Conservation (phyloP, 495 filamentous ascomycete species). For the Physcia stellaris region DNA sequence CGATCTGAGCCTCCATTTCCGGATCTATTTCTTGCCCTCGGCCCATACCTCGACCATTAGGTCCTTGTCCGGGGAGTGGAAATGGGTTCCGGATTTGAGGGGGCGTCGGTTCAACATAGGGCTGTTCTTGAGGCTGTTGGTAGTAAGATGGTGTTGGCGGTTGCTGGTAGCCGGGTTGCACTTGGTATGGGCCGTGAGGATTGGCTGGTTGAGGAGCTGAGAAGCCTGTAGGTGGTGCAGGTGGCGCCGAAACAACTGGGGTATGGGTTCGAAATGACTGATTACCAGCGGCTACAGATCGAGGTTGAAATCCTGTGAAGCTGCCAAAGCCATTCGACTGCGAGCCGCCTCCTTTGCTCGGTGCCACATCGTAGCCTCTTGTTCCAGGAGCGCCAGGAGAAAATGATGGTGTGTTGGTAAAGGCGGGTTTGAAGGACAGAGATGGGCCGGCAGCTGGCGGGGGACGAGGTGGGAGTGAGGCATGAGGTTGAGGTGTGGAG, state of each 20-base stretch:
- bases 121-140: conserved; percentile 32
- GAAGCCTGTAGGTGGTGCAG: conserved; percentile 28
- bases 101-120: conserved; percentile 40
- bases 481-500: conserved; percentile 34
- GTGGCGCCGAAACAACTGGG: conserved; percentile 29
- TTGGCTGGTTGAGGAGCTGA: conserved; percentile 26
- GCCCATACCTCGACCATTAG: conserved; percentile 20
- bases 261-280: conserved; percentile 29
- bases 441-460: conserved; percentile 48
- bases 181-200: conserved; percentile 28
- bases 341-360: conserved; percentile 19
- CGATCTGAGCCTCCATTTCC: conserved; percentile 84
- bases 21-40: conserved; percentile 50
- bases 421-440: conserved; percentile 46
- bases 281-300: conserved; percentile 38
- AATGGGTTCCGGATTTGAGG: conserved; percentile 84
- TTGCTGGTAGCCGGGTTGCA: conserved; percentile 32
- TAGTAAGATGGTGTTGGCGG: conserved; percentile 29
- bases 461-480: conserved; percentile 73
- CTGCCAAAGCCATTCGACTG: conserved; percentile 23
- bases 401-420: conserved; percentile 28
- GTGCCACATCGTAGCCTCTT: conserved; percentile 14
- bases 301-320: conserved; percentile 48
- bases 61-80: conserved; percentile 42
- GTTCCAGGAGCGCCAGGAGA: conserved; percentile 26